Evolutionary conservation across 2,329 filamentous ascomycete species (phyloP).

Genomic region (Lizonia empirigonia): DNA sequence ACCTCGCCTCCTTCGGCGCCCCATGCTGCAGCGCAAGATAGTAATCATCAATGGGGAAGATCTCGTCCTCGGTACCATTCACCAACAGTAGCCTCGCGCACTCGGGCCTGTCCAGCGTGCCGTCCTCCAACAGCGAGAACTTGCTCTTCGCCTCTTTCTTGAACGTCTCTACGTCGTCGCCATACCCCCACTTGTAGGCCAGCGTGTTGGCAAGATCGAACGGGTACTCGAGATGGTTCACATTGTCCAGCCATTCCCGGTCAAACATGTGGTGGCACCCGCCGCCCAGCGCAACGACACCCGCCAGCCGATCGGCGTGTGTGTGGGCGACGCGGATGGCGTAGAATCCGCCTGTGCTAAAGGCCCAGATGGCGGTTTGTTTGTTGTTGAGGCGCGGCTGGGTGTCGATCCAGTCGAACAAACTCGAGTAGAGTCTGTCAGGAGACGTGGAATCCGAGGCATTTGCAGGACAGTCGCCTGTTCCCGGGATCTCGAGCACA

Average conservation of each 20-base stretch:
- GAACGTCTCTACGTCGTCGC: conserved; percentile 49
- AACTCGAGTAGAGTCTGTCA: conserved; percentile 59
- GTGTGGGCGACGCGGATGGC: conserved; percentile 64
- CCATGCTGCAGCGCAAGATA: conserved; percentile 61
- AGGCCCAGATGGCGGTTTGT: conserved; percentile 61
- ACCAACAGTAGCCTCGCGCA: conserved; percentile 61
- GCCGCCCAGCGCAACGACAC: conserved; percentile 60
- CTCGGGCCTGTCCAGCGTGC: conserved; percentile 57
- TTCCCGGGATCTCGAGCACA: conserved; percentile 63
- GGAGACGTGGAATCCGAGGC: conserved; percentile 55
- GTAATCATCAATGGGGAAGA: conserved; percentile 67
- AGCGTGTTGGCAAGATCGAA: conserved; percentile 61
- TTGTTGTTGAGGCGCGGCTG: conserved; percentile 56
- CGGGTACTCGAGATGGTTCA: conserved; percentile 64
- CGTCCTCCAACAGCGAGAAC: conserved; percentile 62
- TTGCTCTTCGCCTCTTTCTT: conserved; percentile 55
- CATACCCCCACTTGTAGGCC: conserved; percentile 56
- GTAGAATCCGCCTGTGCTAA: conserved; percentile 65
- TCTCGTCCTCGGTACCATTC: conserved; percentile 64
- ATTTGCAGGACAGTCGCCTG: conserved; percentile 60
- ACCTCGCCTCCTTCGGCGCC: conserved; percentile 58
- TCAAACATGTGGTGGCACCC: conserved; percentile 64
- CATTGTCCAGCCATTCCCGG: conserved; percentile 58
- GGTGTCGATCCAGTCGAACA: conserved; percentile 60
- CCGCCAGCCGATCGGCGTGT: conserved; percentile 58